A percentile compares a stretch with the other conserved stretches of the same genome.
phyloP scores from a whole-genome alignment of 2,329 filamentous ascomycete species.

The Talaromyces marneffei region DNA sequence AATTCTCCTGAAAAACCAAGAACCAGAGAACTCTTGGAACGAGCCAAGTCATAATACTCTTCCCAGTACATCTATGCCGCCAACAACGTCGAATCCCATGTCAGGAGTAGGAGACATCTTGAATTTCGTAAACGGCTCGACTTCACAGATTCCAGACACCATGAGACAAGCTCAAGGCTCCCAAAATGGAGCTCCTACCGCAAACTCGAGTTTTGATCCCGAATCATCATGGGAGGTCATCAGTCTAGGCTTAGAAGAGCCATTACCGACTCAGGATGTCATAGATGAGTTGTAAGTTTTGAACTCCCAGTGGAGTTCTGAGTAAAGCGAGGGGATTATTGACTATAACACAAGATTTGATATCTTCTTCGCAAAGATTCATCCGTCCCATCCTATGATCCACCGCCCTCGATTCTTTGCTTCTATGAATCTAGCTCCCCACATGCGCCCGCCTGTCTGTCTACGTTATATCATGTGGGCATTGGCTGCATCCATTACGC shows the following conservation, averaged over 20 bases:
- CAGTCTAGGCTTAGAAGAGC: slow-evolving; percentile 72
- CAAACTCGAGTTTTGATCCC: slow-evolving; percentile 22
- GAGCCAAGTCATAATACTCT: slow-evolving; percentile 18
- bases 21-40: slow-evolving; percentile 39
- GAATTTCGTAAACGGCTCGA: slow-evolving; percentile 17
- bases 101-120: slow-evolving; percentile 22
- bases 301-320: neutral
- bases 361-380: slow-evolving; percentile 85
- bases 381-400: slow-evolving; percentile 80
- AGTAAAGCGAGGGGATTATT: slow-evolving; percentile 13
- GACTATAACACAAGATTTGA: slow-evolving; percentile 53
- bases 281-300: slow-evolving; percentile 71
- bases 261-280: slow-evolving; percentile 69
- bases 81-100: slow-evolving; percentile 29
- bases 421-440: slow-evolving; percentile 82
- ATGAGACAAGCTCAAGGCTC: neutral
- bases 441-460: slow-evolving; percentile 77
- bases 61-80: slow-evolving; percentile 17
- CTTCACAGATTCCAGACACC: slow-evolving; percentile 12
- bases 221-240: slow-evolving; percentile 81
- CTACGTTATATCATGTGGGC: slow-evolving; percentile 95
- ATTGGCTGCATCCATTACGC: slow-evolving; percentile 76
- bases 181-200: slow-evolving; percentile 16
- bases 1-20: slow-evolving; percentile 77
- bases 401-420: slow-evolving; percentile 82